These are phyloP conservation scores for Phytophthora syringae DNA, from an alignment of 352 stramenopile genomes.

Conservation along the genomic window DNA sequence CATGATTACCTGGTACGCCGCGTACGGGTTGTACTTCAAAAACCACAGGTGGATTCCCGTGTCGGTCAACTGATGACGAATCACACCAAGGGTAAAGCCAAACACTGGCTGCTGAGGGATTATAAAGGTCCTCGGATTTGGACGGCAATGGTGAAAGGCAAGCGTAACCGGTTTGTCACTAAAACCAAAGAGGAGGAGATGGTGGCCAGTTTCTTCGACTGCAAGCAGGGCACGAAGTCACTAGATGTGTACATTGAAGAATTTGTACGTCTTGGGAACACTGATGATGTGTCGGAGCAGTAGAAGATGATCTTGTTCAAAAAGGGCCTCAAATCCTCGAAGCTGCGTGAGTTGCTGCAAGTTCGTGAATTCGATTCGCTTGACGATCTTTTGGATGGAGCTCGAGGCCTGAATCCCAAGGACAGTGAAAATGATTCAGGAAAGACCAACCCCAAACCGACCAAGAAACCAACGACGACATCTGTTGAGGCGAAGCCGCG, in stretches of 20 bases:
- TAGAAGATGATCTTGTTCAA: constrained; percentile 23
- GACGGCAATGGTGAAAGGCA: too few species aligned
- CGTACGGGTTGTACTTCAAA: too few species aligned
- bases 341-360: constrained; percentile 13
- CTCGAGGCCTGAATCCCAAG: constrained; percentile 14
- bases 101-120: constrained; percentile 4
- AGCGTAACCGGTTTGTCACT: constrained; percentile 4
- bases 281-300: constrained; percentile 13
- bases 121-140: too few species aligned
- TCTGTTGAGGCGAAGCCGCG: too few species aligned
- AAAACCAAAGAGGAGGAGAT: constrained; percentile 8
- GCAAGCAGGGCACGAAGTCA: too few species aligned
- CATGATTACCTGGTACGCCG: too few species aligned
- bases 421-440: background rate
- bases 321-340: too few species aligned
- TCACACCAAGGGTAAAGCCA: constrained; percentile 8
- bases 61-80: constrained; percentile 13
- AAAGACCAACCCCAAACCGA: too few species aligned
- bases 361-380: constrained; percentile 14
- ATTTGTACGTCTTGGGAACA: too few species aligned
- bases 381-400: too few species aligned
- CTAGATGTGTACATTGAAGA: too few species aligned
- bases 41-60: background rate
- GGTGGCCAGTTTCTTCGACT: constrained; percentile 5
- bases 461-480: too few species aligned